Conservation (phyloP, 1,284 basidiomycete species). For the Tylopilus orsonianus region DNA sequence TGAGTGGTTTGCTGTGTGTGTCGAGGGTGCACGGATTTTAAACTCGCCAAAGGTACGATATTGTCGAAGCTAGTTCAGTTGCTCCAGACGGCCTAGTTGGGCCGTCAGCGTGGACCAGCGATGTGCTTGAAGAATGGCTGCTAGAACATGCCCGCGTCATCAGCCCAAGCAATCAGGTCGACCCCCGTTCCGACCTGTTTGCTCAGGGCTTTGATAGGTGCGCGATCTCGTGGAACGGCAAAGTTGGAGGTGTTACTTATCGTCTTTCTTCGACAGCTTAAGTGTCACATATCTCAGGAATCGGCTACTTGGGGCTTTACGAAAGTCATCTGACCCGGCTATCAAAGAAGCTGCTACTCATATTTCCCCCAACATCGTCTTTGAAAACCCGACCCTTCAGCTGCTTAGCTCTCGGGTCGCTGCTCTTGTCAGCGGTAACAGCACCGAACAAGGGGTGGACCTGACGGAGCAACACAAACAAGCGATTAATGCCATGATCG, state of each 20-base stretch:
- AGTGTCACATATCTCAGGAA: slow-evolving; percentile 24
- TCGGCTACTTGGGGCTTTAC: slow-evolving; percentile 24
- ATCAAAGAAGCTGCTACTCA: not conserved
- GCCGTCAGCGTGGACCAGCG: slow-evolving; percentile 20
- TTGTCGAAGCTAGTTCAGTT: slow-evolving; percentile 23
- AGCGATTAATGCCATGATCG: slow-evolving; percentile 11
- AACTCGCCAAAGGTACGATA: slow-evolving; percentile 24
- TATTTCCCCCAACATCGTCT: slow-evolving; percentile 19
- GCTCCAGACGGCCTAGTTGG: slow-evolving; percentile 7
- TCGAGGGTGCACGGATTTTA: not conserved
- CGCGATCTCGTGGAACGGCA: not conserved
- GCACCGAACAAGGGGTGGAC: not conserved
- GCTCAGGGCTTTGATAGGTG: slow-evolving; percentile 18
- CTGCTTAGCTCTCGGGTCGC: slow-evolving; percentile 8
- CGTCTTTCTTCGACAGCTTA: not conserved
- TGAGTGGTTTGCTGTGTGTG: not conserved
- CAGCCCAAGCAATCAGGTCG: slow-evolving; percentile 14
- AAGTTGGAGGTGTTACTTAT: not conserved
- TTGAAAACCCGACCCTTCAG: slow-evolving; percentile 15
- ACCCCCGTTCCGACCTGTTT: slow-evolving; percentile 12
- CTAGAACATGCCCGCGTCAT: slow-evolving; percentile 27
- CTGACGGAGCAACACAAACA: not conserved
- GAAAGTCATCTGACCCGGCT: slow-evolving; percentile 1
- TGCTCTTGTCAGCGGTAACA: not conserved
- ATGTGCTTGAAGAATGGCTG: slow-evolving; percentile 27